phyloP scores from a whole-genome alignment of 202 grass and related monocot species.

The Musa balbisiana region DNA sequence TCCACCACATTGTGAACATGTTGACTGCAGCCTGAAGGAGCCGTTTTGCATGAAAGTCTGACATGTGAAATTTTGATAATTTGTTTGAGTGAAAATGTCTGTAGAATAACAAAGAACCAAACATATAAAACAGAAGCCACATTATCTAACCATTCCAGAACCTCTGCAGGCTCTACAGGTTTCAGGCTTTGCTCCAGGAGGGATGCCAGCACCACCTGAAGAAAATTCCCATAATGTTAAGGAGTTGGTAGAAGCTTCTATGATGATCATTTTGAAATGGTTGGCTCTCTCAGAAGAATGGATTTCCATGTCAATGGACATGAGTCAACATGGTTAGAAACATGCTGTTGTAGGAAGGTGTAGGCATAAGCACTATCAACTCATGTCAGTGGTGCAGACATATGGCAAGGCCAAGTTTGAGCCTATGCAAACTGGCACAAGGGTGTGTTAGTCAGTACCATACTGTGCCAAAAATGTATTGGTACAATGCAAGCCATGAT shows the following conservation, averaged over 20 bases:
- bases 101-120: conserved; percentile 4
- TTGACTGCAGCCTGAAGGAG: conserved; percentile 62
- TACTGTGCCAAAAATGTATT: not conserved
- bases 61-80: conserved; percentile 15
- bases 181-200: conserved; percentile 82
- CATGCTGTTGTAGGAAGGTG: not conserved
- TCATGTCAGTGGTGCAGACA: not conserved
- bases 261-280: not conserved
- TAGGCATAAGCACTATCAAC: not conserved
- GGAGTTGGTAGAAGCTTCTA: not conserved
- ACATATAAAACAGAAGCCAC: conserved; percentile 5
- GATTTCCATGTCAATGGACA: not conserved
- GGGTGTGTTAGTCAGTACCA: not conserved
- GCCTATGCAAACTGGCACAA: too few relatives aligned
- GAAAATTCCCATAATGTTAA: not conserved
- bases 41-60: conserved; percentile 89
- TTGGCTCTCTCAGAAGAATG: not conserved
- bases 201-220: conserved; percentile 74
- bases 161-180: conserved; percentile 67
- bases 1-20: conserved; percentile 78
- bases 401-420: not conserved
- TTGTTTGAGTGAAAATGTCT: conserved; percentile 6
- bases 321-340: not conserved
- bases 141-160: conserved; percentile 63
- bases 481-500: not conserved